A percentile compares a stretch with the other conserved stretches of the same genome.
These are phyloP conservation scores for Penicillium verrucosum DNA, from an alignment of 2,329 filamentous ascomycete species.

Conservation along the genomic window DNA sequence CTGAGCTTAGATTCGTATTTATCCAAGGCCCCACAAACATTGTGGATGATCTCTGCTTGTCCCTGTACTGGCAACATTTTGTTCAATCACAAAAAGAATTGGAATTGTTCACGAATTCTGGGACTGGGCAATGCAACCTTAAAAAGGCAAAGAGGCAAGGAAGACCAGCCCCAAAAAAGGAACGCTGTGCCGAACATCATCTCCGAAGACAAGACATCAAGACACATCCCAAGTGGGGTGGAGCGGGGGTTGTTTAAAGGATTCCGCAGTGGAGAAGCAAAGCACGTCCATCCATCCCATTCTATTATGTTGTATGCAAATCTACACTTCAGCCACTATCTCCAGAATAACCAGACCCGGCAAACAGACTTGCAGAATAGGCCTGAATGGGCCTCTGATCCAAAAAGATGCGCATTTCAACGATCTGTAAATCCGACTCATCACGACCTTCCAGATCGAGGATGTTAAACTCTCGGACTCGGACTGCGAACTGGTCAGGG, in stretches of 20 bases:
- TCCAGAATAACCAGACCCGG: background rate
- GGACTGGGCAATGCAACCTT: background rate
- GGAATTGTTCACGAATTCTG: background rate
- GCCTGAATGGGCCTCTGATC: conserved; percentile 21
- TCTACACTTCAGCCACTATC: background rate
- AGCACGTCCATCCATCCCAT: background rate
- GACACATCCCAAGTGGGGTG: background rate
- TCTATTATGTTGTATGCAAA: background rate
- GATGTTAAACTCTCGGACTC: conserved; percentile 20
- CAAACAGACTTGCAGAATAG: conserved; percentile 7
- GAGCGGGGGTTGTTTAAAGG: background rate
- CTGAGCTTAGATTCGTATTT: conserved; percentile 20
- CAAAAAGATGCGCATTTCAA: conserved; percentile 22
- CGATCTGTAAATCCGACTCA: conserved; percentile 11
- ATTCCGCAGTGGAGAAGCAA: conserved; percentile 13
- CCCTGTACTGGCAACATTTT: conserved; percentile 2
- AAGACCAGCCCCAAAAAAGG: background rate
- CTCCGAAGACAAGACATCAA: background rate
- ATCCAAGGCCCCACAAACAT: conserved; percentile 7
- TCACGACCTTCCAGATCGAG: conserved; percentile 14
- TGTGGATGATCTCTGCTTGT: conserved; percentile 9
- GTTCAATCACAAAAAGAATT: background rate
- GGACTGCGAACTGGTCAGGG: conserved; percentile 20
- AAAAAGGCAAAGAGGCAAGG: background rate
- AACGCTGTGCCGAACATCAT: conserved; percentile 5